Base-by-base conservation (phyloP, 352 stramenopile genomes). In the Aphanomyces cochlioides region DNA sequence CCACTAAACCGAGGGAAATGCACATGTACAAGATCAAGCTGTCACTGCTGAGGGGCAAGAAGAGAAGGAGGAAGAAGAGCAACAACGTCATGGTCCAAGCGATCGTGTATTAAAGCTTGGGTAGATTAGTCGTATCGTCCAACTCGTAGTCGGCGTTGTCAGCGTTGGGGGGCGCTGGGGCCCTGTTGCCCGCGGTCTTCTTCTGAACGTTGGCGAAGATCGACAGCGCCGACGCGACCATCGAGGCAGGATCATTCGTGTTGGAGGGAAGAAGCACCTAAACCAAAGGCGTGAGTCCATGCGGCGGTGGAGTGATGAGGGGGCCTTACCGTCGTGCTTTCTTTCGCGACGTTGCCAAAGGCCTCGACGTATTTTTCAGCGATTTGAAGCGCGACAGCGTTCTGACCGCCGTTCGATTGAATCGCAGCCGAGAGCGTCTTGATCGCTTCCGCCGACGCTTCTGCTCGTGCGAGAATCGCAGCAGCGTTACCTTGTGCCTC, bases 361-460 rank as follows among this genome's bases (percentile, higher is more conserved):
- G 87, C 90, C 15, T 95, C 84, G 45, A 97, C 84, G 78, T 96
- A 96, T 78, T 97, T 94, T 75, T 97, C 90, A 1, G 90, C 90
- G 43, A 97, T 78, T 65, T 95, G 86, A 1, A 96, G 84, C 70
- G 85, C 78, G 34, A 96, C 88, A 0, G 88, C 90, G 39, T 97
- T 85, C 41, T 80, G 77, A 12, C 90, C 90, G 45, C 90, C 89
- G 3, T 76, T 72, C 68, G 78, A 72, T 40, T 78, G 73, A 45
- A 96, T 95, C 41, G 88, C 84, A 7, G 74, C 28, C 56, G 88
- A 93, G 15, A 97, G 77, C 7, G 78, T 79, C 50, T 82, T 75
- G 66, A 97, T 95, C 15, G 87, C 90, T 7, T 89, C 74, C 3
- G 89, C 88, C 5, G 89, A 96, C 7, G 90, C 90, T 34, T 83